Percentiles rank a stretch among this genome's conserved stretches.
These are phyloP conservation scores for Solanum rostratum DNA, from an alignment of 257 asterid genomes.

Conservation along the genomic window DNA sequence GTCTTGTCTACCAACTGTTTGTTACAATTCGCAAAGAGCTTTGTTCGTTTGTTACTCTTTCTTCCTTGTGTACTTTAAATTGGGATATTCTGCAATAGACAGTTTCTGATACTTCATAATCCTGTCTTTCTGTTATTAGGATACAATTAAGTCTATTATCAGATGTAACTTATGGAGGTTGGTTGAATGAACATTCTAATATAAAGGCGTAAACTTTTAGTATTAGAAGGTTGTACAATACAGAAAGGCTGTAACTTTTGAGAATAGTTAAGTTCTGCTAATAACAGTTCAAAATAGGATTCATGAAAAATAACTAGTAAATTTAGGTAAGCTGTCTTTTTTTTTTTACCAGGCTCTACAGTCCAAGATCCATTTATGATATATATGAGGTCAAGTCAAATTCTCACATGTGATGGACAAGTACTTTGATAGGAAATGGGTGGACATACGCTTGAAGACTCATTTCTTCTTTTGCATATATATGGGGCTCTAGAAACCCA, in stretches of 20 bases:
- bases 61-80: not conserved
- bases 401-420: not conserved
- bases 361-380: not conserved
- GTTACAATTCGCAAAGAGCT: constrained; percentile 29
- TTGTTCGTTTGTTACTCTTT: not conserved
- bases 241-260: not conserved
- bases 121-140: not conserved
- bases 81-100: not conserved
- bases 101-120: not conserved
- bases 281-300: not conserved
- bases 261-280: not conserved
- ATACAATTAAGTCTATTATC: not conserved
- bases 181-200: not conserved
- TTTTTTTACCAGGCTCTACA: not conserved
- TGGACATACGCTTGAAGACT: not conserved
- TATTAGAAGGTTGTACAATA: not conserved
- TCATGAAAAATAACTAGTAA: not conserved
- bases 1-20: constrained; percentile 33
- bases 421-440: not conserved
- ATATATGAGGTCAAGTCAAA: not conserved
- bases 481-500: not conserved
- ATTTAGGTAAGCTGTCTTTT: not conserved
- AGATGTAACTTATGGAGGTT: not conserved
- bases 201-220: not conserved
- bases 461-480: not conserved